Base-by-base conservation (phyloP, 2,329 filamentous ascomycete genomes). In the Anthostomella pinea region DNA sequence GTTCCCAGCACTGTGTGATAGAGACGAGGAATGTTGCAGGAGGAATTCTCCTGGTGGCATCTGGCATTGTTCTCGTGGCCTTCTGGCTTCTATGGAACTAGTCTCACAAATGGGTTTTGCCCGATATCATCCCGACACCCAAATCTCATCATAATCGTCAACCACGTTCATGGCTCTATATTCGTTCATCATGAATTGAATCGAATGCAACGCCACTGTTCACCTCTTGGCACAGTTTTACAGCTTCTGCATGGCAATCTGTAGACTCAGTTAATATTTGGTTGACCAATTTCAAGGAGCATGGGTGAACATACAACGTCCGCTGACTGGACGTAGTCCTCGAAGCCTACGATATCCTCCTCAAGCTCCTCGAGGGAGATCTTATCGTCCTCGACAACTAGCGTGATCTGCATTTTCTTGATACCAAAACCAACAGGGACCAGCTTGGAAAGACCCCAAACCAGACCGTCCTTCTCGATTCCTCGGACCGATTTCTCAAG, bases 331-430 rank as follows among this genome's bases (percentile, higher is more conserved):
- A 98, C 89, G 67, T 87, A 85, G 66, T 98, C 93, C 75, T 97
- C 93, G 58, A 90, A 79, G 54, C 79, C 87, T 62, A 64, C 48
- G 59, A 97, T 94, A 74, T 86, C 60, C 64, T 87, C 81, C 77
- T 95, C 81, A 54, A 98, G 83, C 48, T 96, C 91, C 56, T 84
- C 79, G 51, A 87, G 67, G 53, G 87, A 90, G 63, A 98, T 68
- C 81, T 96, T 96, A 53, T 97, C 91, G 66, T 98, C 93, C 77
- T 97, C 93, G 51, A 97, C 75, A 57, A 97, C 89, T 56, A 97
- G 71, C 83, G 87, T 97, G 77, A 98, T 95, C 80, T 97, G 91
- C 49, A 98, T 83, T 81, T 97, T 97, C 79, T 87, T 93, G 77
- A 98, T 94, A 77, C 93, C 93, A 78, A 87, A 98, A 61, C 90